These are phyloP conservation scores for Lasiodiplodia theobromae DNA, from an alignment of 2,329 filamentous ascomycete species.

Conservation along the genomic window DNA sequence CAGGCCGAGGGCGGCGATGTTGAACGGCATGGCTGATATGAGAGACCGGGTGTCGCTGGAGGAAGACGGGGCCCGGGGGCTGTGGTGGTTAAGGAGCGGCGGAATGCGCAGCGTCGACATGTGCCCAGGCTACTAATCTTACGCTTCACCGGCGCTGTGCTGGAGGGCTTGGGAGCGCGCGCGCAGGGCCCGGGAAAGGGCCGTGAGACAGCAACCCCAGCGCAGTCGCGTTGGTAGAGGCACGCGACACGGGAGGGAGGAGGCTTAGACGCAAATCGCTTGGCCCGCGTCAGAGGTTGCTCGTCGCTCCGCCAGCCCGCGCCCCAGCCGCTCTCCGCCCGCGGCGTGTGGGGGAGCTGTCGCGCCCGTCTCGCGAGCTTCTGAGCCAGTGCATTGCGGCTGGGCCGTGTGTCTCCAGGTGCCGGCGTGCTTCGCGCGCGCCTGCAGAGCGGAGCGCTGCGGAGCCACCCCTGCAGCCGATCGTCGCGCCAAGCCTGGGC, in stretches of 20 bases:
- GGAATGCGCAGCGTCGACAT: conserved; percentile 15
- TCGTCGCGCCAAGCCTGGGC: conserved; percentile 21
- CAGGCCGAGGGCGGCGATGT: conserved; percentile 31
- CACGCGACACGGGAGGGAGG: not conserved
- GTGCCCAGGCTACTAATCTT: conserved; percentile 24
- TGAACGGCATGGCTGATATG: not conserved
- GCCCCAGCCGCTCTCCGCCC: conserved; percentile 7
- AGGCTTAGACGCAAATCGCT: conserved; percentile 5
- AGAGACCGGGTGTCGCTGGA: not conserved
- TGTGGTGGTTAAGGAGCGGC: not conserved
- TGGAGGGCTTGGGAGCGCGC: conserved; percentile 1
- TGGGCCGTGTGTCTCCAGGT: not conserved
- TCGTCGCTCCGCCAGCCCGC: not conserved
- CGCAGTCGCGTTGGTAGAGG: not conserved
- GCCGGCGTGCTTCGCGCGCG: not conserved
- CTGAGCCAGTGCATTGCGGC: not conserved
- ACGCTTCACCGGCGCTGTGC: not conserved
- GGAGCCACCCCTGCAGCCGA: not conserved
- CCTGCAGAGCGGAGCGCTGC: not conserved
- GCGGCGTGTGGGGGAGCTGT: too few relatives aligned
- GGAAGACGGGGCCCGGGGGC: not conserved
- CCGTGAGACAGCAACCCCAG: conserved; percentile 7
- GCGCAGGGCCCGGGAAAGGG: not conserved
- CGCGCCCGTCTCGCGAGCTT: not conserved
- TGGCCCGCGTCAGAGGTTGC: conserved; percentile 7